Percentiles rank a stretch among this genome's conserved stretches.
phyloP scores from a whole-genome alignment of 805 yeast species.

The Kodamaea nitidulidarum region DNA sequence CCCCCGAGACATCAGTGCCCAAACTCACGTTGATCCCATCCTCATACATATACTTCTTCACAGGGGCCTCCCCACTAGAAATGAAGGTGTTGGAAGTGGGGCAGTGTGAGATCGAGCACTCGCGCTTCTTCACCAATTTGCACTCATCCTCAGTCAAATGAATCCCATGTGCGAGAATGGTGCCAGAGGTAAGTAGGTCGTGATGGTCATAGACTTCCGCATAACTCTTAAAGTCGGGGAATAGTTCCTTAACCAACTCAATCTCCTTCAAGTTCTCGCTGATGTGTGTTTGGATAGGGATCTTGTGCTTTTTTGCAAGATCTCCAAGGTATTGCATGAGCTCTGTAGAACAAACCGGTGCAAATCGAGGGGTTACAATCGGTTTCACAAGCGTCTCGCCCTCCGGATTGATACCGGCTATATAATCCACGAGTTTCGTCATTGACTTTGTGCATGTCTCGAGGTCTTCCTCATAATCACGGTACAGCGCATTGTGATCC shows the following conservation, averaged over 20 bases:
- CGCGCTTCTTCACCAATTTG: constrained; percentile 46
- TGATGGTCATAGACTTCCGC: constrained; percentile 72
- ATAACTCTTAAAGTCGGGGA: constrained; percentile 67
- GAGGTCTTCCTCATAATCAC: constrained; percentile 62
- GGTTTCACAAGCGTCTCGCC: constrained; percentile 55
- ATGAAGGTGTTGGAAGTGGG: constrained; percentile 87
- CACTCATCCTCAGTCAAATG: constrained; percentile 68
- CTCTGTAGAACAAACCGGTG: constrained; percentile 74
- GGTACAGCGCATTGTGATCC: constrained; percentile 66
- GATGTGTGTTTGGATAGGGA: constrained; percentile 88
- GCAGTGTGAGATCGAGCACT: constrained; percentile 84
- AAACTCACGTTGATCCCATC: constrained; percentile 71
- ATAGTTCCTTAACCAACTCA: constrained; percentile 63
- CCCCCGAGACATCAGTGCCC: constrained; percentile 44
- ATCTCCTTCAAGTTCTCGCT: constrained; percentile 77
- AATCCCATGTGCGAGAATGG: constrained; percentile 87
- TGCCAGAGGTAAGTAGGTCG: constrained; percentile 55
- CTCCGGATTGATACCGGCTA: constrained; percentile 49
- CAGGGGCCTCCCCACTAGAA: constrained; percentile 86
- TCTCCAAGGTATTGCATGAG: constrained; percentile 62
- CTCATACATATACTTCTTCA: constrained; percentile 58
- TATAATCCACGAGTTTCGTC: constrained; percentile 51
- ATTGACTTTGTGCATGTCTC: constrained; percentile 56
- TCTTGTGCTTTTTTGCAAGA: constrained; percentile 41
- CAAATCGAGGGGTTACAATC: constrained; percentile 88